A percentile compares a stretch with the other conserved stretches of the same genome.
These are phyloP conservation scores for Houttuynia cordata DNA, from an alignment of 164 flowering plant species.

Conservation along the genomic window DNA sequence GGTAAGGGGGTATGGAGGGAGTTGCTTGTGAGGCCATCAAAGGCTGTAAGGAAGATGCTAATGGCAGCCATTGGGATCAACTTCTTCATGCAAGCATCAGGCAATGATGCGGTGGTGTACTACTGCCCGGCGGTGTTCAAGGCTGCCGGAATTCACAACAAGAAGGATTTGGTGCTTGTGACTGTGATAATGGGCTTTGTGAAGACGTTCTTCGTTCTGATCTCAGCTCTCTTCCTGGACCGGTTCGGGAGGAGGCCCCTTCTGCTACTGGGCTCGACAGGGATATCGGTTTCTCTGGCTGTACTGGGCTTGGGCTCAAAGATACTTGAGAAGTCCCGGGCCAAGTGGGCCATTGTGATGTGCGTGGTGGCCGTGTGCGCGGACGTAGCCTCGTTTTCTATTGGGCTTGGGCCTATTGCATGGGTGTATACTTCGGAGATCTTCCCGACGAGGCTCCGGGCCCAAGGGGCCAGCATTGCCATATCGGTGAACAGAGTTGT, in stretches of 20 bases:
- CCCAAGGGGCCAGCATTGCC: constrained; percentile 43
- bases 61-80: constrained; percentile 66
- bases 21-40: constrained; percentile 33
- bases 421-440: constrained; percentile 80
- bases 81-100: constrained; percentile 93
- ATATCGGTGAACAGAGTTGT: constrained; percentile 42
- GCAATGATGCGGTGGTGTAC: constrained; percentile 77
- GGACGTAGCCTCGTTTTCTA: constrained; percentile 65
- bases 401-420: constrained; percentile 75
- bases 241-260: constrained; percentile 62
- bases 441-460: constrained; percentile 49
- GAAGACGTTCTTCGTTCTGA: constrained; percentile 46
- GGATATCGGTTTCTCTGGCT: constrained; percentile 41
- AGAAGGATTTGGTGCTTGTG: constrained; percentile 28
- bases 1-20: constrained; percentile 59
- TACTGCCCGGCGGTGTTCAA: constrained; percentile 69
- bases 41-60: constrained; percentile 40
- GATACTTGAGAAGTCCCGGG: constrained; percentile 21
- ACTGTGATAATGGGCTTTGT: constrained; percentile 64
- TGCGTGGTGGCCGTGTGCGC: constrained; percentile 56
- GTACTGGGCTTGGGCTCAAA: constrained; percentile 49
- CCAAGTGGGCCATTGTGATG: constrained; percentile 49
- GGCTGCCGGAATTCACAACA: constrained; percentile 44
- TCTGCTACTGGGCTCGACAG: constrained; percentile 48
- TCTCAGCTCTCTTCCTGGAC: constrained; percentile 60